Conservation (phyloP, 2,329 filamentous ascomycete species). For the Colletotrichum ledebouriae region DNA sequence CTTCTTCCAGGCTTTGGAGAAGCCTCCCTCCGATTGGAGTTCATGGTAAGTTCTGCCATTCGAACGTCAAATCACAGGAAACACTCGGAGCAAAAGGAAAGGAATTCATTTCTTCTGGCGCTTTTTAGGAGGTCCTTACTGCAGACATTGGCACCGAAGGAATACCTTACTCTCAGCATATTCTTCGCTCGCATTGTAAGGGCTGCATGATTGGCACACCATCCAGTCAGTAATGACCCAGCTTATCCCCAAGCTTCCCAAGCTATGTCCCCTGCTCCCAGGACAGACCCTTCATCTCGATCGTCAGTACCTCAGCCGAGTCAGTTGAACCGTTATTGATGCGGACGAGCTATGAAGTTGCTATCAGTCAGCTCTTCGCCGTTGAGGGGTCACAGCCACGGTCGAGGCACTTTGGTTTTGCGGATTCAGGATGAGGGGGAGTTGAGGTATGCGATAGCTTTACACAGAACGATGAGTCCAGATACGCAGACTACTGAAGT, state of each 20-base stretch:
- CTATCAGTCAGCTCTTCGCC: background rate
- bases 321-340: background rate
- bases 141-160: no score
- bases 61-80: no score
- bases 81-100: no score
- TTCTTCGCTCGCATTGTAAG: background rate
- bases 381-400: constrained; percentile 8
- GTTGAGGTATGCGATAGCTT: constrained; percentile 4
- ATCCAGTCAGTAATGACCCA: background rate
- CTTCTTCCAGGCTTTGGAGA: no score
- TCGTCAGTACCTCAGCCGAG: constrained; percentile 3
- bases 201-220: constrained; percentile 7
- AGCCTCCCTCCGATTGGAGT: no score
- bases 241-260: constrained; percentile 26
- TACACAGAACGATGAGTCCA: background rate
- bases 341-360: background rate
- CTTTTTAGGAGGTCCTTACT: no score
- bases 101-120: no score
- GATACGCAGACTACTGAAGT: background rate
- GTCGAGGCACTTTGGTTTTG: background rate
- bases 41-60: no score
- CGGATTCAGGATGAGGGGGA: background rate
- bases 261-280: constrained; percentile 31
- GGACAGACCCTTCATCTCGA: constrained; percentile 27
- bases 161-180: no score